Percentiles rank a stretch among this genome's conserved stretches.
Conservation (phyloP, 2,329 filamentous ascomycete genomes). For the Lasiodiplodia theobromae region DNA sequence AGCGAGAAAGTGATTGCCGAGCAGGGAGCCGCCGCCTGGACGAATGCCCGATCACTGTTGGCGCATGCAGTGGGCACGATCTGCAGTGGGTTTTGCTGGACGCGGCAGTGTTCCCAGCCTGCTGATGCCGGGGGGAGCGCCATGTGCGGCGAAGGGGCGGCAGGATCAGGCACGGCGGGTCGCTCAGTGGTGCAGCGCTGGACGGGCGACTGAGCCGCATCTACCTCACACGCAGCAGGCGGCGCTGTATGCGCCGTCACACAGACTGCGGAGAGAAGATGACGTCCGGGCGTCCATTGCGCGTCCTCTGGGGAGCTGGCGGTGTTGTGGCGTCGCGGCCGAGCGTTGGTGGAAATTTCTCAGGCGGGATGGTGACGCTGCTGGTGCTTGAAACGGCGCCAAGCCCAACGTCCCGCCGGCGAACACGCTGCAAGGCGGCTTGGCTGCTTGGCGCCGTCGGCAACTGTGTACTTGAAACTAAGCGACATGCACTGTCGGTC, state of each 20-base stretch:
- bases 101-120: neutral
- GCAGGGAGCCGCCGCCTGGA: neutral
- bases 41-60: neutral
- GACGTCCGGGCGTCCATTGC: conserved; percentile 18
- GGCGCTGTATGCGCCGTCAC: neutral
- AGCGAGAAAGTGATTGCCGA: conserved; percentile 11
- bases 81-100: conserved; percentile 7
- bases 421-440: neutral
- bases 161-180: neutral
- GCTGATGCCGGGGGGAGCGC: neutral
- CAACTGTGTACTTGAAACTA: conserved; percentile 7
- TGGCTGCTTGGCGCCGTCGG: neutral
- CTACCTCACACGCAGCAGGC: neutral
- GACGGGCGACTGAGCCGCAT: neutral
- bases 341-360: conserved; percentile 24
- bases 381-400: conserved; percentile 16
- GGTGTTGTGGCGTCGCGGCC: conserved; percentile 10
- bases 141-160: neutral
- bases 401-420: conserved; percentile 11
- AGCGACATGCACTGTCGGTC: conserved; percentile 7
- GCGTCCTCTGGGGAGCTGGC: conserved; percentile 13
- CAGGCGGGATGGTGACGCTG: neutral
- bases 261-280: conserved; percentile 14
- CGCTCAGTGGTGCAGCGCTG: neutral
- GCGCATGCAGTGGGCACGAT: neutral